A percentile compares a stretch with the other conserved stretches of the same genome.
Evolutionary conservation across 768 basidiomycete genomes (phyloP).

Genomic region (Leucogyrophana mollusca): DNA sequence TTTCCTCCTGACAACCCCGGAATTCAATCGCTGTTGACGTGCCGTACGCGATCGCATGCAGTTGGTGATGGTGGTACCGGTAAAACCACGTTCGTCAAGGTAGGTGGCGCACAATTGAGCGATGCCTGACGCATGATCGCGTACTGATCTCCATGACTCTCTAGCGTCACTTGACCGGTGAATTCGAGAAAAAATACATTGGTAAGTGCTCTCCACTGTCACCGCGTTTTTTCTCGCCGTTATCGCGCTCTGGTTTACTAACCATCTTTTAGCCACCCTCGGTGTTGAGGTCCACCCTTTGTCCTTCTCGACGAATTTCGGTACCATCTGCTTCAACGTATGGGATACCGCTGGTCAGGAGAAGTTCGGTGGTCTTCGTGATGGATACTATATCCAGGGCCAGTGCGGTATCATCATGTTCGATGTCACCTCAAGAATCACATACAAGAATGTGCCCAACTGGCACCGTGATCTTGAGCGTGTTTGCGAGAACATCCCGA

Average conservation of each 20-base stretch:
- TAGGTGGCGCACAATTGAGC: conserved; percentile 35
- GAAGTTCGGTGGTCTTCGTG: conserved; percentile 98
- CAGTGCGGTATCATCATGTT: conserved; percentile 99
- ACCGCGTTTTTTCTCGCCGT: conserved; percentile 12
- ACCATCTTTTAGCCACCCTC: conserved; percentile 72
- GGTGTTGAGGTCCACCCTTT: conserved; percentile 99
- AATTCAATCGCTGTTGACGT: conserved; percentile 10
- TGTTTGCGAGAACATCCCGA: conserved; percentile 99
- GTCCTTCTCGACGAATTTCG: conserved; percentile 95
- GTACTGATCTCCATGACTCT: conserved; percentile 48
- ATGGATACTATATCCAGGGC: conserved; percentile 95
- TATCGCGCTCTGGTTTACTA: conserved; percentile 8
- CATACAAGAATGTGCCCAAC: conserved; percentile 99
- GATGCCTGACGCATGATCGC: conserved; percentile 39
- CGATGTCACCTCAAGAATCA: conserved; percentile 98
- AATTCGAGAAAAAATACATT: conserved; percentile 99
- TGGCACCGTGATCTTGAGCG: conserved; percentile 99
- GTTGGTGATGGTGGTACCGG: conserved; percentile 97
- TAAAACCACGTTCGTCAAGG: conserved; percentile 99
- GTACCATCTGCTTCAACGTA: conserved; percentile 98
- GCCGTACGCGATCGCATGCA: conserved; percentile 29
- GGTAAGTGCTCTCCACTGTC: conserved; percentile 49
- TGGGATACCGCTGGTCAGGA: conserved; percentile 99
- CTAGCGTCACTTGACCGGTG: conserved; percentile 96
- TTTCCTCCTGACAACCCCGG: neutral